Base-by-base conservation (phyloP, 2,329 filamentous ascomycete genomes). In the Phoma sp. region DNA sequence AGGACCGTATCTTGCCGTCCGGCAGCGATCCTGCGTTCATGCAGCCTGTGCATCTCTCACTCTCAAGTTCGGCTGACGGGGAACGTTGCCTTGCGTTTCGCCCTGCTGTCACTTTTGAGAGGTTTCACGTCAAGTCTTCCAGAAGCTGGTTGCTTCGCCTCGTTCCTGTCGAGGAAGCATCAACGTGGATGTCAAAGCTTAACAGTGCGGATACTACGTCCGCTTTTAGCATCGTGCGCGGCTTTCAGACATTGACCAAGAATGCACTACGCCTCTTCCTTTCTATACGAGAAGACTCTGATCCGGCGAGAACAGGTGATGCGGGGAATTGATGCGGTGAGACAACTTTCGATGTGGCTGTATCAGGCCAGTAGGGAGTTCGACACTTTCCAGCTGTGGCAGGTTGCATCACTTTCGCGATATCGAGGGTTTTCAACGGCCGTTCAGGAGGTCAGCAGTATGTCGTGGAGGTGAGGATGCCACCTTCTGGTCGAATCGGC, bases 81-180 rank as follows among this genome's bases (percentile, higher is more conserved):
- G 59, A 56, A 64, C 55, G 53, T 61, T 43, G 36, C 57, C 47
- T 53, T 53, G 50, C 52, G 34, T 56, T 47, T 57, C 54, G 56
- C 56, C 52, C 54, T 61, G 54, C 61, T 69, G 61, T 69, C 62
- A 68, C 46, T 62, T 51, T 46, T 46, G 38, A 55, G 34, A 21
- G 58, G 70, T 72, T 72, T 72, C 68, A 72, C 47, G 42, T 64
- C 57, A 40, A 25, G 29, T 53, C 58, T 72, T 71, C 67, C 67
- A 66, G 69, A 72, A 72, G 60, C 54, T 52, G 51, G 23, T 34
- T 47, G 47, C 57, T 52, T 40, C 33, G 34, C 43, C 50, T 60
- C 47, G 49, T 43, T 51, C 47, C 45, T 54, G 38, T 55, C 45
- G 46, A 48, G 57, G 43, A 65, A 53, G 56, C 55, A 57, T 61